These are phyloP conservation scores for Andalucia godoyi DNA, from an alignment of 78 protist genomes.

Conservation along the genomic window DNA sequence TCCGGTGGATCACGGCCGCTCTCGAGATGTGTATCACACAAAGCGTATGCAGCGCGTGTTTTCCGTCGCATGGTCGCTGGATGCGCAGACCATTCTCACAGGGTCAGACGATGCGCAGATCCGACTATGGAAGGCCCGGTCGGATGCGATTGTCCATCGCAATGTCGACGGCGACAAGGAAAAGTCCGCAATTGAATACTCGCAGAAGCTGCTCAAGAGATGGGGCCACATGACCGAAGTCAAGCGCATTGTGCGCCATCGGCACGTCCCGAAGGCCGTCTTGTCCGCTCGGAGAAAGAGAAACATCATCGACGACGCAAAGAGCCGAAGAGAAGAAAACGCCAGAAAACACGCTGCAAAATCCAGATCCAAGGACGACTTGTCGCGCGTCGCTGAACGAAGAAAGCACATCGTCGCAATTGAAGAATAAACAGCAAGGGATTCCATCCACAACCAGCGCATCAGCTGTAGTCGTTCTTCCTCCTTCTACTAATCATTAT, in stretches of 20 bases:
- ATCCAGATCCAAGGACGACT: too few relatives aligned
- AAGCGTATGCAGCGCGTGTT: conserved; percentile 78
- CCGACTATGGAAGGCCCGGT: conserved; percentile 84
- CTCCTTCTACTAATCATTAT: too few relatives aligned
- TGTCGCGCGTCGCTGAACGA: too few relatives aligned
- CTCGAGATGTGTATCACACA: conserved; percentile 79
- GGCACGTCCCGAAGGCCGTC: conserved; percentile 24
- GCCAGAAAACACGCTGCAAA: background rate
- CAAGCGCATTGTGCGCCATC: background rate
- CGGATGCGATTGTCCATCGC: too few relatives aligned
- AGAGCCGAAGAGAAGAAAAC: background rate
- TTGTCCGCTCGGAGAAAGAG: conserved; percentile 2
- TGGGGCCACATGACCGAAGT: too few relatives aligned
- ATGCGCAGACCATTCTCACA: conserved; percentile 60
- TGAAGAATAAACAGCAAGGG: too few relatives aligned
- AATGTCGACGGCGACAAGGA: too few relatives aligned
- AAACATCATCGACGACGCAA: background rate
- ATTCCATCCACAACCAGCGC: too few relatives aligned
- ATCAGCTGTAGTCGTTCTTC: too few relatives aligned
- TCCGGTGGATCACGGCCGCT: background rate
- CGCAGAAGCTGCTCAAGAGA: too few relatives aligned
- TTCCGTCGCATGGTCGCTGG: conserved; percentile 46
- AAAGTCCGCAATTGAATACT: too few relatives aligned
- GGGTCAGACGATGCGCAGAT: conserved; percentile 75
- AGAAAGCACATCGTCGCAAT: too few relatives aligned